A percentile compares a stretch with the other conserved stretches of the same genome.
Conservation (phyloP, 768 basidiomycete species). For the Suillus alpinus region DNA sequence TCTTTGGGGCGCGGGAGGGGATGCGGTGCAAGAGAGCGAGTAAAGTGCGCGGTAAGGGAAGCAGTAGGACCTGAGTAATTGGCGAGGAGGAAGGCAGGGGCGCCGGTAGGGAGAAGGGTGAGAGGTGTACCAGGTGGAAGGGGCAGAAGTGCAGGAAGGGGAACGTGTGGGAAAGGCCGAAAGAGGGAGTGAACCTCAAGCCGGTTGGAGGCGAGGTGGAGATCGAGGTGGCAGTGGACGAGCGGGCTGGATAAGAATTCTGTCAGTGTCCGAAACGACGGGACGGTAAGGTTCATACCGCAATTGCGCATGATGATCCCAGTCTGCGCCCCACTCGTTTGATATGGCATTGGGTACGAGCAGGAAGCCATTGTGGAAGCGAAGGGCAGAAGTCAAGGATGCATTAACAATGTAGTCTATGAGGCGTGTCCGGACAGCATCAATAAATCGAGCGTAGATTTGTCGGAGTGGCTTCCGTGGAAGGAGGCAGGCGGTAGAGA, state of each 20-base stretch:
- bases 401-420: slow-evolving; percentile 50
- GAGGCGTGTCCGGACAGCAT: slow-evolving; percentile 55
- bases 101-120: slow-evolving; percentile 64
- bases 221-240: slow-evolving; percentile 57
- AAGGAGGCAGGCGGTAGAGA: slow-evolving; percentile 38
- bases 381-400: slow-evolving; percentile 42
- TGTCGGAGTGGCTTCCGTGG: slow-evolving; percentile 44
- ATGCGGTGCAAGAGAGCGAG: slow-evolving; percentile 49
- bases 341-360: slow-evolving; percentile 41
- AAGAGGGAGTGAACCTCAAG: slow-evolving; percentile 68
- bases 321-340: slow-evolving; percentile 63
- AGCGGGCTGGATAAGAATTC: slow-evolving; percentile 44
- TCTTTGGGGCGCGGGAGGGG: slow-evolving; percentile 13
- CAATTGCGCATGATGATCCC: slow-evolving; percentile 53
- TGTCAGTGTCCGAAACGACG: neutral
- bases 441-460: slow-evolving; percentile 48
- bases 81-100: slow-evolving; percentile 72
- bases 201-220: slow-evolving; percentile 44
- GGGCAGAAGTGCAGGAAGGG: slow-evolving; percentile 41
- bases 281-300: slow-evolving; percentile 34
- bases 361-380: slow-evolving; percentile 64
- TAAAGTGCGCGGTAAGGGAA: slow-evolving; percentile 60
- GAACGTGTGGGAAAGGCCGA: slow-evolving; percentile 54
- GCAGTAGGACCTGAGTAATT: slow-evolving; percentile 67
- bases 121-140: slow-evolving; percentile 64